Evolutionary conservation across 164 flowering plant species (phyloP).

Genomic region (Annona cherimola): DNA sequence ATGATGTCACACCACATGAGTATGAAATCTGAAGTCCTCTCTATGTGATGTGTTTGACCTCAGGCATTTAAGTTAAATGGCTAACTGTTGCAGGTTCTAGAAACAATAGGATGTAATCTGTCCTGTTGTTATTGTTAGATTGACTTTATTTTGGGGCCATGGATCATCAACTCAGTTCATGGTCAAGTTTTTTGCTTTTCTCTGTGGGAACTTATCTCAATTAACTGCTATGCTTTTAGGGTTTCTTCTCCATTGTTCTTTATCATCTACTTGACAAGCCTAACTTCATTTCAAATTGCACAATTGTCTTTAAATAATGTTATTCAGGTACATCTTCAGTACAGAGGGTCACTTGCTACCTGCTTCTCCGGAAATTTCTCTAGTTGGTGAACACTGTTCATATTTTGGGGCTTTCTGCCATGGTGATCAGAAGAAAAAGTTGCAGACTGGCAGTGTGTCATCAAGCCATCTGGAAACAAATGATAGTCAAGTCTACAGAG

Average conservation of each 20-base stretch:
- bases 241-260: neutral
- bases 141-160: neutral
- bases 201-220: neutral
- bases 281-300: no score
- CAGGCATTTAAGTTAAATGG: neutral
- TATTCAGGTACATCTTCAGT: constrained; percentile 77
- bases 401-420: constrained; percentile 83
- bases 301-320: neutral
- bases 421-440: constrained; percentile 24
- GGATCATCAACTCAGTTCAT: neutral
- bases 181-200: no score
- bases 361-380: constrained; percentile 76
- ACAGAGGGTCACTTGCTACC: constrained; percentile 97
- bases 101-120: neutral
- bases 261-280: no score
- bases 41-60: neutral
- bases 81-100: neutral
- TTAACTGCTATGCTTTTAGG: neutral
- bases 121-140: neutral
- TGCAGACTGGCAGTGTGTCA: constrained; percentile 21
- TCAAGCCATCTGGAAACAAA: constrained; percentile 32
- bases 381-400: constrained; percentile 73
- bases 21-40: neutral
- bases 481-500: constrained; percentile 20
- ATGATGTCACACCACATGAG: neutral